Evolutionary conservation across 1,284 basidiomycete species (phyloP), one percentile per base, ranked within the genome.

Genomic region (Apiotrichum siamense): DNA sequence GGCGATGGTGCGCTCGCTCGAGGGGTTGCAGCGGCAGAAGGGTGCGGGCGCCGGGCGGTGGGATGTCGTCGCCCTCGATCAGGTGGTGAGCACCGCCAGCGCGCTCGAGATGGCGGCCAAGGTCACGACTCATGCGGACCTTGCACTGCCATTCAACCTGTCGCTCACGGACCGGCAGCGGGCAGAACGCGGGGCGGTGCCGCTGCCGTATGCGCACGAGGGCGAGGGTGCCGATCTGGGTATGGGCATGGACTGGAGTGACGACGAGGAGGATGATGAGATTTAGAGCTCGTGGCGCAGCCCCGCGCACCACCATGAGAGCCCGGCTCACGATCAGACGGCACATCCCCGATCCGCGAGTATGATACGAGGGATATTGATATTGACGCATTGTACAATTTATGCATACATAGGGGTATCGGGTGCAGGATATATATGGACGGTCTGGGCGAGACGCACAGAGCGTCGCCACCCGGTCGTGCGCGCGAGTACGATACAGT

Each of bases 131-230:
- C 80, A 84, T 55, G 79, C 64, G 2, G 69, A 83, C 58, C 71
- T 87, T 37, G 59, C 68, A 37, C 50, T 72, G 24, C 66, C 88
- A 0, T 96, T 96, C 78, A 93, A 93, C 68, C 79, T 96, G 24
- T 80, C 76, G 51, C 80, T 94, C 46, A 93, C 89, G n/a, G 77
- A 81, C 15, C 80, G 84, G n/a, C 91, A 96, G 67, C 83, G 85
- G 64, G 79, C 80, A 55, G 84, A 85, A 15, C 79, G 88, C 46
- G 83, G 87, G 1, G 79, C 81, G 45, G 89, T 94, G 2, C 86
- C 87, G 12, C 72, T 94, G 31, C 91, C 91, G 7, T 94, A 93
- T 65, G 86, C 80, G 5, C 88, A 91, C 62, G 82, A 87, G 76
- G 86, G 87, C 80, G 69, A 68, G 69, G 63, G 69, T 2, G 53